These are phyloP conservation scores for Camellia sinensis DNA, from an alignment of 148 eudicot species.

Conservation along the genomic window DNA sequence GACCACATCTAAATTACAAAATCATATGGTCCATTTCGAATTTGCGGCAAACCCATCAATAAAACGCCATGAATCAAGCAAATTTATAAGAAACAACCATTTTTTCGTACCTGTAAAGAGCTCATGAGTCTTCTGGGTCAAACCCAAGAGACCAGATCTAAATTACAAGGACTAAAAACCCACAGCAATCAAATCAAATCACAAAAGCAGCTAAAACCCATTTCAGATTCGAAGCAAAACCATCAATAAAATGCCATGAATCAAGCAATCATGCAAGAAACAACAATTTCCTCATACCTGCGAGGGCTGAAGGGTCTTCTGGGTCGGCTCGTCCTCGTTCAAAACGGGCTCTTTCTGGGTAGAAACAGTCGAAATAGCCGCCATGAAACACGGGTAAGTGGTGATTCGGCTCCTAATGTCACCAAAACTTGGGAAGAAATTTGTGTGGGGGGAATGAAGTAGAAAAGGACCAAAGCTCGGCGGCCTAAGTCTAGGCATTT, in stretches of 20 bases:
- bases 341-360: conserved; percentile 21
- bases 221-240: conserved; percentile 1
- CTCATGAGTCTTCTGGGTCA: too few species aligned
- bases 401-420: neutral
- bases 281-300: conserved; percentile 26
- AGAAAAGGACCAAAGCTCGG: conserved; percentile 12
- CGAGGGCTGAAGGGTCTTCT: conserved; percentile 31
- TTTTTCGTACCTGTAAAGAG: too few species aligned
- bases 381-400: conserved; percentile 26
- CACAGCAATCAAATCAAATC: neutral
- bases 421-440: neutral
- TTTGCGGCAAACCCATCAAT: too few species aligned
- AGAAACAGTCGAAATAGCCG: conserved; percentile 31
- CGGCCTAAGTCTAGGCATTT: conserved; percentile 20
- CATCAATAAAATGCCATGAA: neutral
- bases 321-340: conserved; percentile 21
- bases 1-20: neutral
- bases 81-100: too few species aligned
- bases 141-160: neutral
- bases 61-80: too few species aligned
- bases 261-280: neutral
- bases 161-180: neutral
- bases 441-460: neutral
- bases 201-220: neutral
- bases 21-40: too few species aligned